These are phyloP conservation scores for Rhizopus delemar DNA, from an alignment of 371 early-diverging fungal species.

Conservation along the genomic window DNA sequence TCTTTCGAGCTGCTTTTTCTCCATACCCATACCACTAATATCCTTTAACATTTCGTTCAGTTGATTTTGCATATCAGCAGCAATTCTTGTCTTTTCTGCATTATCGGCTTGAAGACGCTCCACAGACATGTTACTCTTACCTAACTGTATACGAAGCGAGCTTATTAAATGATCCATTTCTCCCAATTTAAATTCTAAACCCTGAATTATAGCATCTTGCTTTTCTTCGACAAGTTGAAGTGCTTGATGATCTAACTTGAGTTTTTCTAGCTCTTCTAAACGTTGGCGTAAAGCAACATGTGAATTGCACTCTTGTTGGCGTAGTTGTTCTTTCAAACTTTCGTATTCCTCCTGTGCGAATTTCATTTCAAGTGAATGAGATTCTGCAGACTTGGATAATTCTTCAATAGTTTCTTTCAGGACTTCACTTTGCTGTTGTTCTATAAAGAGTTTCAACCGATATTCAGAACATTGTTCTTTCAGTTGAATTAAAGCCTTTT, in stretches of 20 bases:
- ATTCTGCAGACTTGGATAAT: constrained; percentile 13
- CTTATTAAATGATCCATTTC: constrained; percentile 36
- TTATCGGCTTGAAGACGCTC: constrained; percentile 28
- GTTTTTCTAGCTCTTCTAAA: constrained; percentile 35
- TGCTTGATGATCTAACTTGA: constrained; percentile 29
- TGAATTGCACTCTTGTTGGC: constrained; percentile 29
- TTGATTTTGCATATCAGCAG: constrained; percentile 26
- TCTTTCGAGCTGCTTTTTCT: constrained; percentile 36
- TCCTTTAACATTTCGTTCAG: constrained; percentile 33
- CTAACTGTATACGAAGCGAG: constrained; percentile 32
- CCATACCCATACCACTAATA: constrained; percentile 30
- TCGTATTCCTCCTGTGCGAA: constrained; percentile 7
- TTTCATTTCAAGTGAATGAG: constrained; percentile 14
- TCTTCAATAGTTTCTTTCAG: constrained; percentile 18
- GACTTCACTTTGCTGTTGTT: background rate
- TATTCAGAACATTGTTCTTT: constrained; percentile 8
- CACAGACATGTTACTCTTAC: constrained; percentile 33
- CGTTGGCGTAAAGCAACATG: constrained; percentile 24
- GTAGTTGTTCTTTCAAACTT: constrained; percentile 24
- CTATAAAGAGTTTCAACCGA: constrained; percentile 6
- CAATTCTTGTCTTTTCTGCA: constrained; percentile 22
- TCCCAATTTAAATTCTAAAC: constrained; percentile 35
- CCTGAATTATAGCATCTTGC: constrained; percentile 43
- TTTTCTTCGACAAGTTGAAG: constrained; percentile 37
- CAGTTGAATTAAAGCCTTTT: constrained; percentile 9